Conservation (phyloP, 2,329 filamentous ascomycete species). For the Verticillium isaacii region DNA sequence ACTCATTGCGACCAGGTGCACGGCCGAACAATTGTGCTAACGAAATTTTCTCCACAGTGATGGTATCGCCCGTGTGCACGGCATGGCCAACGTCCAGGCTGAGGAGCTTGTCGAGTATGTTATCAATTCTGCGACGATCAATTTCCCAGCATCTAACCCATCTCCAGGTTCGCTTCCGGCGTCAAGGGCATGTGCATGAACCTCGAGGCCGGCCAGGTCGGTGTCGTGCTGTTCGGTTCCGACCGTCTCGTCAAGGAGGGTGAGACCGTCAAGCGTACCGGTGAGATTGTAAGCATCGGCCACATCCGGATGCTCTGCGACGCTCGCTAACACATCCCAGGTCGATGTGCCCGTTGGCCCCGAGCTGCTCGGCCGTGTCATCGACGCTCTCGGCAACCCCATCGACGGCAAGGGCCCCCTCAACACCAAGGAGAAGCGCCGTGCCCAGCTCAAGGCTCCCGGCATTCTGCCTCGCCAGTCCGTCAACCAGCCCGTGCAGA, state of each 20-base stretch:
- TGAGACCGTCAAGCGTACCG: constrained; percentile 99
- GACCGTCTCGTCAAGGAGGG: constrained; percentile 99
- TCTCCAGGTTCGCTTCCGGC: constrained; percentile 86
- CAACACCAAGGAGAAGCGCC: constrained; percentile 85
- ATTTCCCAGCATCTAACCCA: background rate
- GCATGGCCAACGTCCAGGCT: constrained; percentile 99
- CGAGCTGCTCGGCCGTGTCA: constrained; percentile 93
- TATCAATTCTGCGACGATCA: constrained; percentile 15
- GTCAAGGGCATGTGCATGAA: constrained; percentile 99
- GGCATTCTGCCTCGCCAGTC: constrained; percentile 96
- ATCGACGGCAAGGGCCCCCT: constrained; percentile 99
- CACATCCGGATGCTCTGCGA: background rate
- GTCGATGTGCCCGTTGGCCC: constrained; percentile 93
- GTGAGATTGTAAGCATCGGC: constrained; percentile 79
- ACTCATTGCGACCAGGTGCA: background rate
- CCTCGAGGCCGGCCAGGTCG: constrained; percentile 99
- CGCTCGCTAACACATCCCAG: constrained; percentile 41
- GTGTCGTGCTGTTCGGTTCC: constrained; percentile 99
- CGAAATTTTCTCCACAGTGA: constrained; percentile 58
- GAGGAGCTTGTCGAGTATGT: constrained; percentile 99
- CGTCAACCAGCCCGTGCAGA: constrained; percentile 98
- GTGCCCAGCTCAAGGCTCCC: constrained; percentile 98
- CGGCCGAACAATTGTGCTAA: constrained; percentile 7
- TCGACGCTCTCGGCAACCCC: constrained; percentile 98
- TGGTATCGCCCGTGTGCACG: constrained; percentile 99